Conservation (phyloP, 768 basidiomycete genomes). For the Solioccasus polychromus region DNA sequence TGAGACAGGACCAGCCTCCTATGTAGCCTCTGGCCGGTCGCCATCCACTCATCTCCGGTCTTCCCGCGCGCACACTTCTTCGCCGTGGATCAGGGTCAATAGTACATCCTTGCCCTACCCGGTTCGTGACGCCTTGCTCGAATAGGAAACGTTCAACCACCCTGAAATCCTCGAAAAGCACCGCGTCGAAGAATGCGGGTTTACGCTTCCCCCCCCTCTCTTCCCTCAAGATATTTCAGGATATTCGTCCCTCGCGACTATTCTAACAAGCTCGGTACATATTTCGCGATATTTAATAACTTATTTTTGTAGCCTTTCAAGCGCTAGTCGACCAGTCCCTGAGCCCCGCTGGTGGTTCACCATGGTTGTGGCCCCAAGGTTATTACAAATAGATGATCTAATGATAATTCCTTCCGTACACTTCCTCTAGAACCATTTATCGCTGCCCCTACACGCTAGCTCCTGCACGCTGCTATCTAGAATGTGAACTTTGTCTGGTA, state of each 20-base stretch:
- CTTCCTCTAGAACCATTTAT: no score
- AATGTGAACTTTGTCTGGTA: no score
- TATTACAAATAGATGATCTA: neutral
- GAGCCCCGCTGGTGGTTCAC: constrained; percentile 17
- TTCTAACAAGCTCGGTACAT: neutral
- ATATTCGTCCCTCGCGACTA: constrained; percentile 12
- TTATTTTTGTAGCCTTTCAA: constrained; percentile 24
- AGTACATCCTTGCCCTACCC: constrained; percentile 15
- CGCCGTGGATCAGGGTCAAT: constrained; percentile 31
- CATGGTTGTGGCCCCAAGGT: neutral
- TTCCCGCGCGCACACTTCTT: constrained; percentile 28
- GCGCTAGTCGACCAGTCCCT: constrained; percentile 2
- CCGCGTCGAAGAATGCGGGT: constrained; percentile 27
- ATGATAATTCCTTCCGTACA: no score
- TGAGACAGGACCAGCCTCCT: constrained; percentile 7
- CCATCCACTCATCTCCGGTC: constrained; percentile 14
- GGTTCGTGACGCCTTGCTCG: constrained; percentile 5
- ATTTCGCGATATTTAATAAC: constrained; percentile 7
- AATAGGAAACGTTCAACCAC: constrained; percentile 14
- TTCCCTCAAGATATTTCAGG: constrained; percentile 28
- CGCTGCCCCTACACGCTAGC: no score
- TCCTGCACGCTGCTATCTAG: no score
- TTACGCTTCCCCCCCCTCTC: neutral
- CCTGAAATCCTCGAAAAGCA: constrained; percentile 29
- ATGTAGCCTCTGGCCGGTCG: no score